Percentiles rank a stretch among this genome's conserved stretches.
phyloP scores from a whole-genome alignment of 1,139 yeast genomes.

The Wickerhamiella infanticola region DNA sequence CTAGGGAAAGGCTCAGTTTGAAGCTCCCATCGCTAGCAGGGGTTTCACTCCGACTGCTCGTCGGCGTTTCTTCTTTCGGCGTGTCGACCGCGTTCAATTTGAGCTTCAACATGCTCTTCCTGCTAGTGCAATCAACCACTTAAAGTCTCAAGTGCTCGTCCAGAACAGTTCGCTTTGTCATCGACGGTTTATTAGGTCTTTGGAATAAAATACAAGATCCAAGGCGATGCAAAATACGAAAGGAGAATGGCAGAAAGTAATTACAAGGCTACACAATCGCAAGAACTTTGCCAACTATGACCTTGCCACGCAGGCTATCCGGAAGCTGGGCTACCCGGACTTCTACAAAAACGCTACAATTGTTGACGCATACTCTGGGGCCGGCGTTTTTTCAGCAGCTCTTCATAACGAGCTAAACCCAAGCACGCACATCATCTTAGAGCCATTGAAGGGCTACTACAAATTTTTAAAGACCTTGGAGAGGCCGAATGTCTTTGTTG shows the following conservation, averaged over 20 bases:
- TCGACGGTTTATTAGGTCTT: too few species aligned
- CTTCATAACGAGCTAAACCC: conserved; percentile 46
- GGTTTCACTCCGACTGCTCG: background rate
- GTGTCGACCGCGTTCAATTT: conserved; percentile 18
- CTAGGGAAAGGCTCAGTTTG: conserved; percentile 10
- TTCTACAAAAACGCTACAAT: conserved; percentile 34
- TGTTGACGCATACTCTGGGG: conserved; percentile 51
- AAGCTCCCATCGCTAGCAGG: background rate
- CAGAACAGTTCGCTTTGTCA: too few species aligned
- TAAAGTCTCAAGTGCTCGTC: too few species aligned
- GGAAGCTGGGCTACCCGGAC: conserved; percentile 11
- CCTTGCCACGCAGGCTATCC: conserved; percentile 8
- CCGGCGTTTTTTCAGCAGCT: conserved; percentile 30
- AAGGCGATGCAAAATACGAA: conserved; percentile 11
- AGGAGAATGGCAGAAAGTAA: conserved; percentile 12
- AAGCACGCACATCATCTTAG: conserved; percentile 42
- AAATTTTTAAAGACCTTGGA: conserved; percentile 14
- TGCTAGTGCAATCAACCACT: too few species aligned
- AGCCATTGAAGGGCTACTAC: conserved; percentile 30
- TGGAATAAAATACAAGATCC: background rate
- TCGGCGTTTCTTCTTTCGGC: background rate
- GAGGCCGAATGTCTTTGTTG: conserved; percentile 11
- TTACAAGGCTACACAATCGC: conserved; percentile 14
- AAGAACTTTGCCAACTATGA: conserved; percentile 12
- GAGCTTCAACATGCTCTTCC: conserved; percentile 19